phyloP scores from a whole-genome alignment of 164 flowering plant species.

The Sextonia rubra region DNA sequence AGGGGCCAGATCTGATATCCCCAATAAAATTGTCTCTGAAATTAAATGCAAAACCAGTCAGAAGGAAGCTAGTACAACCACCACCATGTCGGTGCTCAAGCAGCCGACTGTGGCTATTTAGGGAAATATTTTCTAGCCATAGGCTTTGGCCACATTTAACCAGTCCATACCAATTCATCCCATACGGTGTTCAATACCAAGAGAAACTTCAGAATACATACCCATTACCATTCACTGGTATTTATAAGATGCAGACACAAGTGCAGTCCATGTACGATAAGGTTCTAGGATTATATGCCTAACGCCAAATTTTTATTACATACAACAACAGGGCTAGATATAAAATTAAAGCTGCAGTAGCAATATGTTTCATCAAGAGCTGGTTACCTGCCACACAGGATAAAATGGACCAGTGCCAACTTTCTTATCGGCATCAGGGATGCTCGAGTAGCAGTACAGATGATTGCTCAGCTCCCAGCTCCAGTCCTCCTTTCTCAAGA shows the following conservation, averaged over 20 bases:
- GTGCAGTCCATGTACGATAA: background rate
- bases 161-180: background rate
- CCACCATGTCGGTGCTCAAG: background rate
- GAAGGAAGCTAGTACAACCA: background rate
- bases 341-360: background rate
- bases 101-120: background rate
- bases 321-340: background rate
- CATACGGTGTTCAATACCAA: background rate
- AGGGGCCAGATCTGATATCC: no score
- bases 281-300: background rate
- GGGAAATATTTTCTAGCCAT: background rate
- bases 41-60: background rate
- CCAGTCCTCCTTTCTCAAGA: slow-evolving; percentile 67
- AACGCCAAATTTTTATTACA: background rate
- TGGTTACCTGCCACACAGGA: slow-evolving; percentile 21
- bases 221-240: background rate
- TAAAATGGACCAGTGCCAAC: slow-evolving; percentile 66
- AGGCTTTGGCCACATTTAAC: background rate
- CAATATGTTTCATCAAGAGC: background rate
- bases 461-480: slow-evolving; percentile 73
- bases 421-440: slow-evolving; percentile 55
- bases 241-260: background rate
- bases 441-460: slow-evolving; percentile 50
- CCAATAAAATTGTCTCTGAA: background rate
- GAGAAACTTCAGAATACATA: background rate